Base-by-base conservation (phyloP, 2,329 filamentous ascomycete species). In the Sordariomycetes sp. region DNA sequence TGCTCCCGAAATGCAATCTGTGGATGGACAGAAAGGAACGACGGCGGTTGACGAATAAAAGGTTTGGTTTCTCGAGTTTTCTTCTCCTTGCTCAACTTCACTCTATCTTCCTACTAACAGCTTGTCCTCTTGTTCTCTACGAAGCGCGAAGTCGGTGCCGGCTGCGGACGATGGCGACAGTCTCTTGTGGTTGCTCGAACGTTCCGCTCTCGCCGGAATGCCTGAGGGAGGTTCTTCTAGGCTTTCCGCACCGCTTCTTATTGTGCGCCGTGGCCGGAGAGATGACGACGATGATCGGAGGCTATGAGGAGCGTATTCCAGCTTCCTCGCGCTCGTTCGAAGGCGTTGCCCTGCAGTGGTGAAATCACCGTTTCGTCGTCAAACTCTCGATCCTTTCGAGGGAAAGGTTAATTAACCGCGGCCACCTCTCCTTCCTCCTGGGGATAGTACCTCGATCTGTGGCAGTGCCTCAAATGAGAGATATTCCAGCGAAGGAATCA, bases 291-390 rank as follows among this genome's bases (percentile, higher is more conserved):
- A 48, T 50, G 39, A 22, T 39, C 24, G 34, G 36, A 50, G 42
- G 39, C 7, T 51, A 56, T 57, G 59, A 69, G 62, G 64, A 72
- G 72, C 72, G 72, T 74, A 59, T 74, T 73, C 65, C 71, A 74
- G 71, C 25, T 72, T 69, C 68, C 64, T 57, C 57, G 20, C 39
- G 50, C 54, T 39, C 54, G 36, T 56, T 56, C 54, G 54, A 56
- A 56, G 42, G 54, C 42, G 48, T 25, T 53, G 51, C 51, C 55
- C 25, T 57, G 55, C 50, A 57, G 51, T 52, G 48, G 48, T 57
- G 51, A 12, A 36, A 42, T 57, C 55, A 52, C 51, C 55, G 55
- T 42, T 24, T 53, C 51, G 56, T 53, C 51, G 56, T 42, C 50
- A 48, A 53, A 32, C 48, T 22, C 45, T 24, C 20, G 50, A 51